A percentile compares a stretch with the other conserved stretches of the same genome.
These are phyloP conservation scores for Penicillium alfredii DNA, from an alignment of 495 filamentous ascomycete genomes.

Conservation along the genomic window DNA sequence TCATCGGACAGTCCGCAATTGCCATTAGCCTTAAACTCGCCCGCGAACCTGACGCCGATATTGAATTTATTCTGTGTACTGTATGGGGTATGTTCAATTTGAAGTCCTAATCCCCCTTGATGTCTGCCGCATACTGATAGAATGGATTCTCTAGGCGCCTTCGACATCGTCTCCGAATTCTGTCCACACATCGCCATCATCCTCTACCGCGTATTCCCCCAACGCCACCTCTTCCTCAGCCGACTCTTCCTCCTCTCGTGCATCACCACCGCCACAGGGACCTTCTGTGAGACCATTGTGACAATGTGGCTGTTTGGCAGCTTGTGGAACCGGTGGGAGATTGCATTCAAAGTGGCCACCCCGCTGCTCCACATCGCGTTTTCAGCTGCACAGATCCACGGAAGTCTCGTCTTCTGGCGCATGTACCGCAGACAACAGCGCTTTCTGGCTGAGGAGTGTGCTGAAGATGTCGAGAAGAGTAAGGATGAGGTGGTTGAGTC, in stretches of 20 bases:
- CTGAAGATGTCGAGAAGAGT: neutral
- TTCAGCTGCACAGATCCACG: slow-evolving; percentile 40
- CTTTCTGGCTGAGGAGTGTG: slow-evolving; percentile 12
- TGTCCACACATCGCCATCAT: slow-evolving; percentile 46
- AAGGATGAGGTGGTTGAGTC: slow-evolving; percentile 3
- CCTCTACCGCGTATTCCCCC: slow-evolving; percentile 40
- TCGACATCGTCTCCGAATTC: slow-evolving; percentile 46
- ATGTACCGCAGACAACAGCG: slow-evolving; percentile 34
- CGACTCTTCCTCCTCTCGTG: slow-evolving; percentile 34
- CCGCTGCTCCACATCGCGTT: slow-evolving; percentile 44
- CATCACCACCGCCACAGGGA: slow-evolving; percentile 38
- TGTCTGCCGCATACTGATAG: too few species aligned
- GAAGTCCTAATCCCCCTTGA: neutral
- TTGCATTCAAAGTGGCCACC: slow-evolving; percentile 45
- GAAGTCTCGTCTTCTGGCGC: slow-evolving; percentile 37
- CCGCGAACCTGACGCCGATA: slow-evolving; percentile 39
- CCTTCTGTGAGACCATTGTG: slow-evolving; percentile 39
- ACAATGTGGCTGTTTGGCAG: slow-evolving; percentile 46
- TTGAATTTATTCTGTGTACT: slow-evolving; percentile 44
- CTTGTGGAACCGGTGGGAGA: slow-evolving; percentile 40
- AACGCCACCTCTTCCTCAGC: slow-evolving; percentile 35
- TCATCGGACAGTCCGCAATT: slow-evolving; percentile 43
- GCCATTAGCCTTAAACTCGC: slow-evolving; percentile 36
- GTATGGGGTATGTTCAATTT: slow-evolving; percentile 39
- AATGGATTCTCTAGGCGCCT: slow-evolving; percentile 29